These are phyloP conservation scores for Lactifluus piperatus DNA, from an alignment of 768 basidiomycete species.

Conservation along the genomic window DNA sequence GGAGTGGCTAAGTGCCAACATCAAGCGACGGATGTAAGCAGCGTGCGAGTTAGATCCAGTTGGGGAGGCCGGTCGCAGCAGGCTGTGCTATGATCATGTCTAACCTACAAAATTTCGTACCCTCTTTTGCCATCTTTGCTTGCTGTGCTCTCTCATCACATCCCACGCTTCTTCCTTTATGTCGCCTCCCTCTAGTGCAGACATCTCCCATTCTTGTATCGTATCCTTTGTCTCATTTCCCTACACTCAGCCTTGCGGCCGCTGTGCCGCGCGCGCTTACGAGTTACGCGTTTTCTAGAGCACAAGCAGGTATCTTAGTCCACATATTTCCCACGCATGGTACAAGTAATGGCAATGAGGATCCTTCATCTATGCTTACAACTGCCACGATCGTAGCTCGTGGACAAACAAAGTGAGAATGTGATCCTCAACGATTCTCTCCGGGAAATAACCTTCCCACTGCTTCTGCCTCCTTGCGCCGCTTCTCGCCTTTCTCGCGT, in stretches of 20 bases:
- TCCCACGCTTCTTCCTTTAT: background rate
- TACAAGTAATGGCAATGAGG: slow-evolving; percentile 15
- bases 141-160: slow-evolving; percentile 22
- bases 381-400: background rate
- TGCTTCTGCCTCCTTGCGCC: slow-evolving; percentile 70
- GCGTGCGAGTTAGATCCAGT: slow-evolving; percentile 26
- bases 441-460: slow-evolving; percentile 68
- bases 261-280: slow-evolving; percentile 6
- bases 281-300: slow-evolving; percentile 16
- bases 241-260: slow-evolving; percentile 9
- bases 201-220: slow-evolving; percentile 11
- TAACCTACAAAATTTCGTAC: slow-evolving; percentile 28
- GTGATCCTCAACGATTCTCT: slow-evolving; percentile 41
- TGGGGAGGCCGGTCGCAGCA: slow-evolving; percentile 34
- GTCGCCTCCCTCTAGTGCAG: slow-evolving; percentile 8
- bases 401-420: background rate
- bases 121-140: slow-evolving; percentile 23
- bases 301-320: slow-evolving; percentile 18
- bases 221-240: slow-evolving; percentile 16
- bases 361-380: slow-evolving; percentile 11
- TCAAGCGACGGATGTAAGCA: slow-evolving; percentile 71
- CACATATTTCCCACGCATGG: slow-evolving; percentile 15
- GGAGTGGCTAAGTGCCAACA: slow-evolving; percentile 91
- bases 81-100: slow-evolving; percentile 51
- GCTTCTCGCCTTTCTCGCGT: slow-evolving; percentile 60